A percentile compares a stretch with the other conserved stretches of the same genome.
These are phyloP conservation scores for Aureobasidium vineae DNA, from an alignment of 2,329 filamentous ascomycete species.

Conservation along the genomic window DNA sequence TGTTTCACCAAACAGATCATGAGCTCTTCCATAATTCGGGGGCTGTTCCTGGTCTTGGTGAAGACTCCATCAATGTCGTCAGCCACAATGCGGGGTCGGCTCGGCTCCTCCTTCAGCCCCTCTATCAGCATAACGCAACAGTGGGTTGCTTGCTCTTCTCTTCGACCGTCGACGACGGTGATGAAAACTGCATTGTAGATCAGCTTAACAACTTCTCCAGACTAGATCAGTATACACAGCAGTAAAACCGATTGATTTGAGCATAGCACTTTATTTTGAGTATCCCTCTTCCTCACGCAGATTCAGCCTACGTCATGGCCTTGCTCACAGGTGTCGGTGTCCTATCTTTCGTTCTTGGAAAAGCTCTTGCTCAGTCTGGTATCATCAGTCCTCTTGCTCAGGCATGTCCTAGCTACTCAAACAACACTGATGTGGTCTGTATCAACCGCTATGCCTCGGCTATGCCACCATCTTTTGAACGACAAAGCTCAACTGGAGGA, in stretches of 20 bases:
- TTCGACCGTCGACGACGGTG: background rate
- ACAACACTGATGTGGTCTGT: conserved; percentile 28
- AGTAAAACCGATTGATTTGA: background rate
- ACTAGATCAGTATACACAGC: background rate
- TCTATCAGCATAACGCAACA: background rate
- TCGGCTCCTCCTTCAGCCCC: conserved; percentile 5
- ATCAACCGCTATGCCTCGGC: conserved; percentile 31
- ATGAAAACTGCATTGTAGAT: background rate
- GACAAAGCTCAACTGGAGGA: conserved; percentile 20
- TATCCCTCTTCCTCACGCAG: background rate
- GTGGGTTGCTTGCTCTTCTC: background rate
- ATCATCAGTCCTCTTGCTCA: conserved; percentile 25
- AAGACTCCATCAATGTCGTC: conserved; percentile 9
- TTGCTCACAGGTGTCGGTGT: background rate
- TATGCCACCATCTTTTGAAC: conserved; percentile 29
- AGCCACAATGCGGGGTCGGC: conserved; percentile 12
- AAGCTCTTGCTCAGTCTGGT: conserved; percentile 24
- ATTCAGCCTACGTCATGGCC: background rate
- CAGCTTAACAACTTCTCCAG: background rate
- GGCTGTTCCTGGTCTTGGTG: background rate
- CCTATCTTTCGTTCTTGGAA: background rate
- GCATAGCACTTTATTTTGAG: background rate
- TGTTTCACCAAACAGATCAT: background rate
- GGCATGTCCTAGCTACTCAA: conserved; percentile 28
- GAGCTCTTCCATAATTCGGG: too few species aligned